Conservation (phyloP, 1,284 basidiomycete species). For the Termitomyces sp. region DNA sequence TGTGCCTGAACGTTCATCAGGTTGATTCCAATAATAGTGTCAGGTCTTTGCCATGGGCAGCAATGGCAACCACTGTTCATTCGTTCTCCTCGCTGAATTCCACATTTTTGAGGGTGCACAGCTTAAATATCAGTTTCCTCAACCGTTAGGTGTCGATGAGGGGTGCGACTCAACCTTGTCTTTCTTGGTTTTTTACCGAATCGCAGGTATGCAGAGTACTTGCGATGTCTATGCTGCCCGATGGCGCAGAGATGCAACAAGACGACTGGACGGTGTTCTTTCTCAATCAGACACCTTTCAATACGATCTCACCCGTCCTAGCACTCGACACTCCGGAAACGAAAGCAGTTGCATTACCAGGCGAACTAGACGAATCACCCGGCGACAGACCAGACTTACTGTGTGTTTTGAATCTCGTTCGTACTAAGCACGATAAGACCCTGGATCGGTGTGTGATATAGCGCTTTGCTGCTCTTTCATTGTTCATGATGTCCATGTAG, state of each 20-base stretch:
- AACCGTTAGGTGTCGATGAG: conserved; percentile 87
- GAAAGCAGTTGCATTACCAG: conserved; percentile 34
- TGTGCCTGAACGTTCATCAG: not conserved
- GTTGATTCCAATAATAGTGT: not conserved
- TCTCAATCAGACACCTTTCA: conserved; percentile 86
- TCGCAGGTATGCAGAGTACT: conserved; percentile 56
- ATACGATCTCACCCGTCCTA: conserved; percentile 80
- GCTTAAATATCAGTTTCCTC: conserved; percentile 90
- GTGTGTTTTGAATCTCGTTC: conserved; percentile 92
- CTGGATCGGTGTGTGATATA: conserved; percentile 63
- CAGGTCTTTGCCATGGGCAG: conserved; percentile 32
- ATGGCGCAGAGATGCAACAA: conserved; percentile 89
- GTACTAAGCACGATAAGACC: conserved; percentile 90
- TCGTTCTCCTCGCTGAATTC: conserved; percentile 91
- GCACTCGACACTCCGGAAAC: conserved; percentile 61
- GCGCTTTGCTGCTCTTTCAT: not conserved
- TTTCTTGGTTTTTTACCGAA: conserved; percentile 10
- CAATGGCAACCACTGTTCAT: conserved; percentile 74
- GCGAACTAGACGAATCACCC: conserved; percentile 32
- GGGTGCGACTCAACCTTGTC: conserved; percentile 47
- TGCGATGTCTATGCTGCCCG: conserved; percentile 97
- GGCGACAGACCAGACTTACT: conserved; percentile 59
- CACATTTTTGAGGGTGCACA: conserved; percentile 91
- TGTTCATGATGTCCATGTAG: conserved; percentile 37
- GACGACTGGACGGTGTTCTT: conserved; percentile 99